These are phyloP conservation scores for Trametes cubensis DNA, from an alignment of 768 basidiomycete species.

Conservation along the genomic window DNA sequence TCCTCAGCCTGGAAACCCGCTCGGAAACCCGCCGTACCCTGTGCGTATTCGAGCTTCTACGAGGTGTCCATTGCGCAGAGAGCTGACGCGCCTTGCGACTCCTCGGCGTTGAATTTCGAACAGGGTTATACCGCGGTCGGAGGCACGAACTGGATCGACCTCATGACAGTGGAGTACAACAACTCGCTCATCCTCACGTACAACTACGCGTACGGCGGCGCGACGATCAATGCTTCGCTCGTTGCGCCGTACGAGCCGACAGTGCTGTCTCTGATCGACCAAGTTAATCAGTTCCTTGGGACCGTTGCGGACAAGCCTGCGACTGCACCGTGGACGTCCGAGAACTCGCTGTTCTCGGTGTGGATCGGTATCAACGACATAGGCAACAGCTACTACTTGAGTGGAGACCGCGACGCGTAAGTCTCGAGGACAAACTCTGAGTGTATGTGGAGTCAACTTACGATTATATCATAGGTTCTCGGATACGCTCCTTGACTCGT, in stretches of 20 bases:
- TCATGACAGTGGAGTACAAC: slow-evolving; percentile 54
- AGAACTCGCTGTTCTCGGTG: slow-evolving; percentile 62
- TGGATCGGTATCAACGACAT: slow-evolving; percentile 78
- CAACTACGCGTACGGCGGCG: slow-evolving; percentile 69
- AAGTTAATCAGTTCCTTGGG: slow-evolving; percentile 60
- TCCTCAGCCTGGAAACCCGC: slow-evolving; percentile 49
- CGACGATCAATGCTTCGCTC: slow-evolving; percentile 61
- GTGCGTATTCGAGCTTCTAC: slow-evolving; percentile 22
- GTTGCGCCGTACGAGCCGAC: slow-evolving; percentile 55
- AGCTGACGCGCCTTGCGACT: too few species aligned
- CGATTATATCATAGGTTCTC: slow-evolving; percentile 43
- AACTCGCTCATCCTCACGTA: slow-evolving; percentile 57
- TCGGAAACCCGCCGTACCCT: slow-evolving; percentile 58
- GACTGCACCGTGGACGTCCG: slow-evolving; percentile 56
- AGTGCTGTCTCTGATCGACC: slow-evolving; percentile 58
- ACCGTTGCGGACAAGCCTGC: slow-evolving; percentile 51
- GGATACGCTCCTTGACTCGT: slow-evolving; percentile 48
- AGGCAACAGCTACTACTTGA: slow-evolving; percentile 52
- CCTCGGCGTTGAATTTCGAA: background rate
- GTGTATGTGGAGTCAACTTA: slow-evolving; percentile 5
- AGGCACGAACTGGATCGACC: slow-evolving; percentile 64
- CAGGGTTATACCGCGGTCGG: slow-evolving; percentile 54
- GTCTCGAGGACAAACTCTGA: slow-evolving; percentile 23
- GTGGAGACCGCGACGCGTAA: slow-evolving; percentile 53
- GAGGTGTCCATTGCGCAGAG: background rate